Evolutionary conservation across 257 asterid species (phyloP).

Genomic region (Agastache rugosa): DNA sequence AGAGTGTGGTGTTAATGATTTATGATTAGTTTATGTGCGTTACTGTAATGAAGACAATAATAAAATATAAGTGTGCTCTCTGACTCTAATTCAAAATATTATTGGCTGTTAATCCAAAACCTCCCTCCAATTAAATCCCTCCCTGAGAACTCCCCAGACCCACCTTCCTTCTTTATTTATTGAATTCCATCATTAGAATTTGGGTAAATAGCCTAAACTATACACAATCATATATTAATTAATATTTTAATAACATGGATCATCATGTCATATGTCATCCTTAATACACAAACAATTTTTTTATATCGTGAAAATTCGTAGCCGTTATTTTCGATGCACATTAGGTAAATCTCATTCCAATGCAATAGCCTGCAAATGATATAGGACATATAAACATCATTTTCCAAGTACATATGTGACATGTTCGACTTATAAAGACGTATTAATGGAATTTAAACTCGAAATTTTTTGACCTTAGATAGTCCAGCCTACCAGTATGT

Average conservation of each 20-base stretch:
- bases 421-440: too few species aligned
- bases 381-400: too few species aligned
- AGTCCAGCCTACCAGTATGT: too few species aligned
- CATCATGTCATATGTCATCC: conserved; percentile 34
- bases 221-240: not conserved
- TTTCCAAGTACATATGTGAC: too few species aligned
- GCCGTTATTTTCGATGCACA: too few species aligned
- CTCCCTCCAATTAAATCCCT: conserved; percentile 34
- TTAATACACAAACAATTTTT: too few species aligned
- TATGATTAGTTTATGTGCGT: not conserved
- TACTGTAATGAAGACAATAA: not conserved
- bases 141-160: conserved; percentile 27
- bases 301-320: too few species aligned
- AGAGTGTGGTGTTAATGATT: not conserved
- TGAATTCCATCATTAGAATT: not conserved
- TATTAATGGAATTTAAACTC: too few species aligned
- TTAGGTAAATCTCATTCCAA: too few species aligned
- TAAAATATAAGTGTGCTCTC: not conserved
- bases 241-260: not conserved
- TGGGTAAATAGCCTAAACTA: not conserved
- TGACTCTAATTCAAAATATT: conserved; percentile 10
- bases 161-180: not conserved
- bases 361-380: too few species aligned
- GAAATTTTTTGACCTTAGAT: too few species aligned
- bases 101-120: conserved; percentile 40